Evolutionary conservation across 495 filamentous ascomycete species (phyloP).

Genomic region (Penicillium herquei): DNA sequence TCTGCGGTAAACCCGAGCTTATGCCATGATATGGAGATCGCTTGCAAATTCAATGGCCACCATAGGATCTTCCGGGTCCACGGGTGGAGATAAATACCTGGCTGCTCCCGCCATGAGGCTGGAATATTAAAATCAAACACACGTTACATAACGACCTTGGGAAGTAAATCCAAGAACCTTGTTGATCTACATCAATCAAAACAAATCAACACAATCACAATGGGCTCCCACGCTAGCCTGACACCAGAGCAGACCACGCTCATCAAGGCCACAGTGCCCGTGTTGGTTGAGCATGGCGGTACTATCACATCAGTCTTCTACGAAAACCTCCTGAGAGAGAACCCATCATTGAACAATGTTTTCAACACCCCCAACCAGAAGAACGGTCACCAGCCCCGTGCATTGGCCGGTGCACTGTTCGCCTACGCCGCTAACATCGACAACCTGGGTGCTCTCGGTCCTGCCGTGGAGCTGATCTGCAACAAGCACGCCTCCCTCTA

Average conservation of each 20-base stretch:
- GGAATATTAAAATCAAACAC: not conserved
- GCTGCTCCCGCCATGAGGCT: not conserved
- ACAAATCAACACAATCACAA: not conserved
- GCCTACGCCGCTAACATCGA: constrained; percentile 73
- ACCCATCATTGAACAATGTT: constrained; percentile 60
- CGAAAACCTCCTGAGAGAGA: constrained; percentile 58
- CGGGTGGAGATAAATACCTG: constrained; percentile 7
- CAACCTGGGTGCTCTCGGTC: constrained; percentile 57
- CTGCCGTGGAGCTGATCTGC: constrained; percentile 69
- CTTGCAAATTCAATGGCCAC: not conserved
- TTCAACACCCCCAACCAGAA: constrained; percentile 68
- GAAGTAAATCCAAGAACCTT: too few species aligned
- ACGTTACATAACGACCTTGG: not conserved
- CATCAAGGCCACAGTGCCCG: constrained; percentile 46
- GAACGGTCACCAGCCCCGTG: constrained; percentile 62
- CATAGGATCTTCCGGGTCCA: not conserved
- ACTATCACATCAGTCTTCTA: constrained; percentile 70
- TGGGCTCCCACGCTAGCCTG: constrained; percentile 18
- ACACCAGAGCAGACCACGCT: constrained; percentile 34
- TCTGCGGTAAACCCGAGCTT: not conserved
- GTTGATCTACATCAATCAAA: too few species aligned
- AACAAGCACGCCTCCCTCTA: constrained; percentile 73
- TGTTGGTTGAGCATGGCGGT: constrained; percentile 63
- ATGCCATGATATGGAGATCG: not conserved
- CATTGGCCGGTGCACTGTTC: constrained; percentile 64